A percentile compares a stretch with the other conserved stretches of the same genome.
phyloP scores from a whole-genome alignment of 768 basidiomycete genomes.

The Trametes sanguinea region DNA sequence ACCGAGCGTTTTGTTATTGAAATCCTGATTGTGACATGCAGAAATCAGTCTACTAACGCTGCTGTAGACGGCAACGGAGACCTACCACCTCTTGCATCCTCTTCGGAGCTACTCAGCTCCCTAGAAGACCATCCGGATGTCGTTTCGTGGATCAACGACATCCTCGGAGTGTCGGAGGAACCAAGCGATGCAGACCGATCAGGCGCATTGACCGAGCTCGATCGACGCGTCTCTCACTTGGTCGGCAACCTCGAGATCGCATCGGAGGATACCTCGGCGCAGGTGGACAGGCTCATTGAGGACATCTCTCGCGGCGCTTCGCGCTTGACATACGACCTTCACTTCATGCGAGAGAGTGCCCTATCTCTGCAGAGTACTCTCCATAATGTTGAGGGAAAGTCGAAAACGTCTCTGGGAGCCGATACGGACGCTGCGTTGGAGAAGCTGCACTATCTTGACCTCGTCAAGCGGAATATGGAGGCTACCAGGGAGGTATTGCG shows the following conservation, averaged over 20 bases:
- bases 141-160: constrained; percentile 36
- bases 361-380: constrained; percentile 71
- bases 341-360: constrained; percentile 95
- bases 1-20: constrained; percentile 15
- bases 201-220: constrained; percentile 48
- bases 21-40: constrained; percentile 15
- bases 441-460: constrained; percentile 78
- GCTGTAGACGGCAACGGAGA: not conserved
- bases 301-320: constrained; percentile 92
- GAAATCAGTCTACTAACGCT: not conserved
- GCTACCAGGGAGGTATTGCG: constrained; percentile 84
- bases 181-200: constrained; percentile 13
- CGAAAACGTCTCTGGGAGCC: constrained; percentile 51
- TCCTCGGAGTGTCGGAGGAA: constrained; percentile 25
- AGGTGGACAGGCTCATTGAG: constrained; percentile 86
- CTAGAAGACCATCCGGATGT: constrained; percentile 31
- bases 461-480: constrained; percentile 85
- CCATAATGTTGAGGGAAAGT: constrained; percentile 57
- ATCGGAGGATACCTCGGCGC: constrained; percentile 82
- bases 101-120: constrained; percentile 24
- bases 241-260: constrained; percentile 83
- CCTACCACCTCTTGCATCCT: constrained; percentile 2
- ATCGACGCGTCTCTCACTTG: constrained; percentile 73
- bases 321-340: constrained; percentile 90
- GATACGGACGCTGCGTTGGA: constrained; percentile 71